Percentiles rank a stretch among this genome's conserved stretches.
Conservation (phyloP, 768 basidiomycete species). For the Crucibulum laeve region DNA sequence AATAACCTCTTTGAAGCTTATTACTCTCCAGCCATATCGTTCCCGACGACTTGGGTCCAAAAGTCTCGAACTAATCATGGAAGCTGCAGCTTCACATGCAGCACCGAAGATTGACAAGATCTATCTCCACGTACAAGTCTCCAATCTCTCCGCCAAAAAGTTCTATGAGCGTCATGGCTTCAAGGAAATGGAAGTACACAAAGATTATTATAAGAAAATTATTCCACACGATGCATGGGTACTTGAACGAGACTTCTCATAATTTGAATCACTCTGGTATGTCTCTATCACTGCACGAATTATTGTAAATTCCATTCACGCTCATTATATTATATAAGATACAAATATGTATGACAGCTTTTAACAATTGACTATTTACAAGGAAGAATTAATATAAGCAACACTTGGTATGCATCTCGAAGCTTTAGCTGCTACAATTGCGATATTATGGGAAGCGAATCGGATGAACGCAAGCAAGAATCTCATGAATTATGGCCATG, state of each 20-base stretch:
- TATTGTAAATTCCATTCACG: not conserved
- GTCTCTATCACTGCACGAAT: not conserved
- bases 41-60: conserved; percentile 72
- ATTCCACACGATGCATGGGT: conserved; percentile 84
- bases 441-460: no score
- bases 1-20: conserved; percentile 10
- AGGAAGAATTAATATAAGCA: no score
- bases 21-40: conserved; percentile 68
- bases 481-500: conserved; percentile 24
- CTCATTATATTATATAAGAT: not conserved
- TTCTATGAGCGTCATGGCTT: conserved; percentile 89
- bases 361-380: no score
- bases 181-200: conserved; percentile 55
- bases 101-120: conserved; percentile 66
- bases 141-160: conserved; percentile 67
- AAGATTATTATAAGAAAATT: conserved; percentile 90
- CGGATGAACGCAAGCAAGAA: not conserved
- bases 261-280: conserved; percentile 1
- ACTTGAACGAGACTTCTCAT: conserved; percentile 56
- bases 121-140: conserved; percentile 86
- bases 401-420: no score
- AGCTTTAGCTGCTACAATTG: no score
- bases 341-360: no score
- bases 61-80: conserved; percentile 62
- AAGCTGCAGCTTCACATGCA: conserved; percentile 52